Evolutionary conservation across 2,329 filamentous ascomycete species (phyloP), one percentile per base, ranked within the genome.

Genomic region (Myotisia sp.): DNA sequence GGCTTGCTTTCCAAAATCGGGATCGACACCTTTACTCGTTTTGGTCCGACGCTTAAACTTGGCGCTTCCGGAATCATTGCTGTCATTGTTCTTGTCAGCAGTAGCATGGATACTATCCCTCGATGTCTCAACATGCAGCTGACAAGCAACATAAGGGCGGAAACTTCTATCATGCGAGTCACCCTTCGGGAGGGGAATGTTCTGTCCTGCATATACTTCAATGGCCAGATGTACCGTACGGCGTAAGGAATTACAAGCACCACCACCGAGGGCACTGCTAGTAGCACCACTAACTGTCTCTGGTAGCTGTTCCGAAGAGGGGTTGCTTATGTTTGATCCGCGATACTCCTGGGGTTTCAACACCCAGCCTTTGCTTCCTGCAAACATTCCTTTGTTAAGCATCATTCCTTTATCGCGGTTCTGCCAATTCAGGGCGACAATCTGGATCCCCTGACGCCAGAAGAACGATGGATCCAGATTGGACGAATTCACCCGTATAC

Each of bases 341-440:
- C 74, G 76, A 53, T 85, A 90, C 10, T 78, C 78, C 20, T 67
- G 54, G 0, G 86, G 85, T 57, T 94, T 94, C 41, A 90, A 65
- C 2, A 86, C 74, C 81, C 83, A 94, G 26, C 87, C 86, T 26
- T 71, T 63, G 33, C 81, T 79, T 6, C 75, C 80, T 2, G 74
- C 70, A 56, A 93, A 93, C 83, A 92, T 90, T 46, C 74, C 86
- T 50, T 90, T 77, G 51, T 94, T 94, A 9, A 93, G 69, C 87
- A 94, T 94, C 77, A 92, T 92, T 20, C 83, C 85, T 46, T 83
- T 79, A 49, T 94, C 85, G 55, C 80, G 76, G 41, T 76, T 78
- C 56, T 95, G 86, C 83, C 86, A 95, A 59, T 94, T 94, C 40
- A 95, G 64, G 0, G 86, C 86, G 1, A 92, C 84, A 46, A 94